phyloP scores from a whole-genome alignment of 73 alveolate species.

The Durusdinium trenchii region DNA sequence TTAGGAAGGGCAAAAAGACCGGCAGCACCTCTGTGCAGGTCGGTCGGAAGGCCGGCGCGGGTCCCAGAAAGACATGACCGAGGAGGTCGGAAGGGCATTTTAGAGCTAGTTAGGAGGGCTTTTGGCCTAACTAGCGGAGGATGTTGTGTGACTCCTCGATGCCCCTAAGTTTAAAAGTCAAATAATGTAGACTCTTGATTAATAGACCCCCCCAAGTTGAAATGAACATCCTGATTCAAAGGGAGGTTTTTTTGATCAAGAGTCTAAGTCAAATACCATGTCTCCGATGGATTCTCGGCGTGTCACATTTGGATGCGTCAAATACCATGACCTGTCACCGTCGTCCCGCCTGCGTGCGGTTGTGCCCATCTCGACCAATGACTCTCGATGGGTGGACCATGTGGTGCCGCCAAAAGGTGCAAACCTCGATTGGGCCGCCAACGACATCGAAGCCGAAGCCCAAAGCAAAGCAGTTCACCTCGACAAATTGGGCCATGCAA shows the following conservation, averaged over 20 bases:
- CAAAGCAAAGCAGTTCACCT: background rate
- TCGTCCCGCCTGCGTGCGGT: conserved; percentile 68
- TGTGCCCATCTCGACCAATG: conserved; percentile 3
- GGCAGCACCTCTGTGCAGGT: conserved; percentile 63
- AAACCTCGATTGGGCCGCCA: background rate
- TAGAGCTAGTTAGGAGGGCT: background rate
- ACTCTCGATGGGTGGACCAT: conserved; percentile 48
- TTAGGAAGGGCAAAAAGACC: conserved; percentile 79
- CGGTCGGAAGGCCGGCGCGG: too few species aligned
- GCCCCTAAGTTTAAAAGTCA: too few species aligned
- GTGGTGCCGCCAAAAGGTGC: conserved; percentile 66
- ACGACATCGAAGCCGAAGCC: background rate
- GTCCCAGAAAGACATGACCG: too few species aligned
- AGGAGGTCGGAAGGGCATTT: background rate
- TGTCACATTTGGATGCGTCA: too few species aligned
- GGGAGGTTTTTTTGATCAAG: too few species aligned
- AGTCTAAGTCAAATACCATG: too few species aligned
- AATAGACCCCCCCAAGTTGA: too few species aligned
- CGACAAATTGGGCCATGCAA: background rate
- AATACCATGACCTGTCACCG: too few species aligned
- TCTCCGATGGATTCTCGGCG: too few species aligned
- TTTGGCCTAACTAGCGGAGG: too few species aligned
- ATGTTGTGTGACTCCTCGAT: background rate
- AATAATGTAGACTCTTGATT: too few species aligned
- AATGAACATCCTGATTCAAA: too few species aligned